Evolutionary conservation across 768 basidiomycete species (phyloP), one percentile per base, ranked within the genome.

Genomic region (Boletus speciosus): DNA sequence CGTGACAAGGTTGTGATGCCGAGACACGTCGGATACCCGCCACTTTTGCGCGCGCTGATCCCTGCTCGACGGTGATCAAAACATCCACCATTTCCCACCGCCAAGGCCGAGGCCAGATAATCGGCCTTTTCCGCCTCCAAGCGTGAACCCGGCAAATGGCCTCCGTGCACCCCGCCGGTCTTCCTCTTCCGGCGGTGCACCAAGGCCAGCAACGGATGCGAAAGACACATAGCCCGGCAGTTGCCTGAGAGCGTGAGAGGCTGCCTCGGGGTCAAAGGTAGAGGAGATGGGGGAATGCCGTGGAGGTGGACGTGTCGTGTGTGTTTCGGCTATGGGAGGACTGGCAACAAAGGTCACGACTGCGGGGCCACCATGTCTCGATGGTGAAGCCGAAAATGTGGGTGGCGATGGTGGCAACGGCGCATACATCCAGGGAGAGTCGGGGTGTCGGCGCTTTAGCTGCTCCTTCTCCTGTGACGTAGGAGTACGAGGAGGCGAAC

Each of bases 181-280:
- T 45, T 75, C 73, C 36, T 70, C 69, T 25, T 76, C 79, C 1
- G 82, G 78, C 15, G 86, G 86, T 21, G 73, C 74, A 1, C 86
- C 86, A 8, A 88, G 74, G 23, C 86, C 86, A 69, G 84, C 84
- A 10, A 88, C 78, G 46, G 76, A 79, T 38, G 82, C 76, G 52
- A 88, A 88, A n/a, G 79, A 81, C 35, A 88, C 82, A 58, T 87
- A 87, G 2, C 86, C 86, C 15, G 81, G 75, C 31, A 82, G 78
- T 34, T 76, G 69, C 25, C 74, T 76, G 57, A 84, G 80, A 51
- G 79, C 77, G 32, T 76, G 79, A n/a, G 78, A 78, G 6, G 86
- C 86, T 21, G 76, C 78, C 38, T 81, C 78, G 11, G 80, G 83
- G 61, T 88, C 83, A 74, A 88, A 88, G 4, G 73, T 59, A n/a